Evolutionary conservation across 1,284 basidiomycete genomes (phyloP).

Genomic region (Cutaneotrichosporon sp.): DNA sequence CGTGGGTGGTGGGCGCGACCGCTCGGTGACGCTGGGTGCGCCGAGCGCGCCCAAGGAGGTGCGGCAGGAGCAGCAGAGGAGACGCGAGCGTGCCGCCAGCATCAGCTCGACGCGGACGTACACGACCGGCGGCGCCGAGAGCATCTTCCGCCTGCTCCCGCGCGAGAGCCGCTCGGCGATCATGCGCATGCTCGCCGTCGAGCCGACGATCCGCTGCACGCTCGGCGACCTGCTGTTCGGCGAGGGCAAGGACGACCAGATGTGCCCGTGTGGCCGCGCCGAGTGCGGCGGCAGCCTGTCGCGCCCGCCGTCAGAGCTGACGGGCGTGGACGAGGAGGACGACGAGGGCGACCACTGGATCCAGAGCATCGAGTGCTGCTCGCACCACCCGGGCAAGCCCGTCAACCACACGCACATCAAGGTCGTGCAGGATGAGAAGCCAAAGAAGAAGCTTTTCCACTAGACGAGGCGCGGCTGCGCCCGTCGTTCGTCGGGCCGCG

Average conservation of each 20-base stretch:
- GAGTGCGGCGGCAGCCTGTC: slow-evolving; percentile 54
- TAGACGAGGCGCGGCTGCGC: slow-evolving; percentile 23
- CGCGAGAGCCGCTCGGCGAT: slow-evolving; percentile 86
- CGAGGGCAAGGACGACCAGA: slow-evolving; percentile 67
- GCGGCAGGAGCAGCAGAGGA: slow-evolving; percentile 42
- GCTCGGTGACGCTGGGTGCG: slow-evolving; percentile 18
- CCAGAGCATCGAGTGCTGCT: slow-evolving; percentile 71
- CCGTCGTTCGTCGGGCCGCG: neutral
- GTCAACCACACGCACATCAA: slow-evolving; percentile 53
- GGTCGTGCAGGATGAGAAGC: slow-evolving; percentile 51
- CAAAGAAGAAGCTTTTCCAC: slow-evolving; percentile 55
- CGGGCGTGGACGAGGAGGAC: slow-evolving; percentile 42
- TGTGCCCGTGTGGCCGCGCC: slow-evolving; percentile 70
- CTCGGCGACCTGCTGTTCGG: slow-evolving; percentile 90
- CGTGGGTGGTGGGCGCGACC: slow-evolving; percentile 7
- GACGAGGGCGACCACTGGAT: slow-evolving; percentile 63
- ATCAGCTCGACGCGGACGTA: slow-evolving; percentile 61
- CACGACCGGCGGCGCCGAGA: slow-evolving; percentile 84
- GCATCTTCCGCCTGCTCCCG: slow-evolving; percentile 94
- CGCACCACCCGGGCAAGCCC: slow-evolving; percentile 53
- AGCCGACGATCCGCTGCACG: slow-evolving; percentile 85
- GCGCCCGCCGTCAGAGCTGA: slow-evolving; percentile 49
- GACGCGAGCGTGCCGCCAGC: slow-evolving; percentile 45
- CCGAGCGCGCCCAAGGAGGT: slow-evolving; percentile 19
- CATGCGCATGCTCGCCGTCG: slow-evolving; percentile 90